Base-by-base conservation (phyloP, 192 early-diverging fungal species). In the Dissophora ornata region DNA sequence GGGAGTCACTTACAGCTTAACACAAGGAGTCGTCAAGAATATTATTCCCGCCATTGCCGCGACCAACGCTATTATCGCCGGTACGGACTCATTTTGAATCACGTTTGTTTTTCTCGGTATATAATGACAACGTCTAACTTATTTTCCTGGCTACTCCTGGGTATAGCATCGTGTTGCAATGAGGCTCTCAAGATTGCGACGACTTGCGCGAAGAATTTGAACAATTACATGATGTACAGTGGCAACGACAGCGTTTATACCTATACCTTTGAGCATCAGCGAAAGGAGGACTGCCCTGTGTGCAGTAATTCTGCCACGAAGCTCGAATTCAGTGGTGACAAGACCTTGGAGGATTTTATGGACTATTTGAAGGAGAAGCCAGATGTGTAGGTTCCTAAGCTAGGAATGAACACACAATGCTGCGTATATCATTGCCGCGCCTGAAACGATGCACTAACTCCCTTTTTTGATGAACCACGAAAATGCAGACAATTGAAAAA, bases 161-260 rank as follows among this genome's bases (percentile, higher is more conserved):
- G 13, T 38, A 5, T 71, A 92, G 96, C 95, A 5, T 88, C 91
- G 7, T 98, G 96, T 62, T 94, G 94, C 49, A 96, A 94, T 62
- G 97, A 99, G 81, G 96, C 94, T 1, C 89, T 96, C 77, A 99
- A 99, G 81, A 80, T 98, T 30, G 90, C 90, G 11, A 97, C 96
- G 2, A 85, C 75, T 21, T 88, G 91, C 59, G 90, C 91, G 18
- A 84, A 87, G 38, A 87, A 84, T 48, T 84, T 98, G 61, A 86
- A 96, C 82, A 97, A 98, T 79, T 98, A 97, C 75, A 92, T 98
- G 93, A 93, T 97, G 90, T 99, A 97, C 80, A 90, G 89, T 3
- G 97, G 97, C 44, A 93, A 96, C 68, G 88, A 89, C 36, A 93
- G 95, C 24, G 82, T 98, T 32, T 96, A 98, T 77, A 95, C 95